Evolutionary conservation across 768 basidiomycete genomes (phyloP).

Genomic region (Mycena floridula): DNA sequence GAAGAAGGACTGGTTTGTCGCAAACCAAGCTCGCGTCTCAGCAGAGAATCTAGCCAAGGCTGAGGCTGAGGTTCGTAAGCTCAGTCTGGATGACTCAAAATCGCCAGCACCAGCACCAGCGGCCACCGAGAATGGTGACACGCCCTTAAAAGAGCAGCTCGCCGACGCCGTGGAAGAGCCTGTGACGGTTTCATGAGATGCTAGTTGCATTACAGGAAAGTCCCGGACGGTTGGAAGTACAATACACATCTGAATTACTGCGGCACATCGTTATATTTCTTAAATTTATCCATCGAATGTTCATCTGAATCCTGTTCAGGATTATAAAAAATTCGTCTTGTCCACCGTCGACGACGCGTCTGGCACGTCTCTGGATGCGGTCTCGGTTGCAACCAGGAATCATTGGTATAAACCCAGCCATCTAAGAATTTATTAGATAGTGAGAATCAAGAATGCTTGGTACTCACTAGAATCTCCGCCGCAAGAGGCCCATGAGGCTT

Average conservation of each 20-base stretch:
- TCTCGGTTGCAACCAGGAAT: constrained; percentile 57
- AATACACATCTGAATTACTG: no score
- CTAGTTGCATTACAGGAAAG: no score
- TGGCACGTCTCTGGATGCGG: constrained; percentile 31
- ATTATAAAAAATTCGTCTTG: constrained; percentile 55
- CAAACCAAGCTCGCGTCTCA: constrained; percentile 80
- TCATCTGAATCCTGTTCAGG: not conserved
- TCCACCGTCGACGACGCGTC: constrained; percentile 67
- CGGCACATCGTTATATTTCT: no score
- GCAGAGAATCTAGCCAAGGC: constrained; percentile 78
- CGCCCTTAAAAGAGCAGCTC: not conserved
- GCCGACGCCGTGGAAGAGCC: not conserved
- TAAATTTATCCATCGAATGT: no score
- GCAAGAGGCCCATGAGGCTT: constrained; percentile 46
- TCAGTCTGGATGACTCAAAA: constrained; percentile 18
- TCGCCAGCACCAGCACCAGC: not conserved
- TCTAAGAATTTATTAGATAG: constrained; percentile 25
- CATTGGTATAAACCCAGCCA: constrained; percentile 82
- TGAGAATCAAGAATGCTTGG: not conserved
- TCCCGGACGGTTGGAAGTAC: no score
- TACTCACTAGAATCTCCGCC: constrained; percentile 21
- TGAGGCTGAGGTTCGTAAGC: constrained; percentile 64
- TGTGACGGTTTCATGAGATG: not conserved
- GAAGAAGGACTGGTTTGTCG: constrained; percentile 94
- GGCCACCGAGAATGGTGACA: not conserved